These are phyloP conservation scores for Ascoidea rubescens DNA, from an alignment of 805 yeast species.

Conservation along the genomic window DNA sequence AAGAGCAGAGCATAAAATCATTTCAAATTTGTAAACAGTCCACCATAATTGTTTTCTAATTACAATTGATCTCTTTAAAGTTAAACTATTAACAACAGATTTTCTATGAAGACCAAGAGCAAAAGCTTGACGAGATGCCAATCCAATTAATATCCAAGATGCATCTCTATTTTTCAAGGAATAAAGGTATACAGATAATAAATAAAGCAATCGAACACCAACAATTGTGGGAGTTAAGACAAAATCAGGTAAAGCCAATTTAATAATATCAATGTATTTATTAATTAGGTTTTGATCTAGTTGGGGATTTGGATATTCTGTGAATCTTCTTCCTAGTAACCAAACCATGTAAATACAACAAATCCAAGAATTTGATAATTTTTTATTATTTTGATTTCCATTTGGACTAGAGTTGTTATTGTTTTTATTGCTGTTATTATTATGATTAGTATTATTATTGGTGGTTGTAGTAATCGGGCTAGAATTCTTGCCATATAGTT, in stretches of 20 bases:
- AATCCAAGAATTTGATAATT: conserved; percentile 14
- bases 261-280: conserved; percentile 26
- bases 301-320: conserved; percentile 16
- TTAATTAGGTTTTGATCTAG: conserved; percentile 17
- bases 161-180: conserved; percentile 31
- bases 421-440: not conserved
- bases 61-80: conserved; percentile 22
- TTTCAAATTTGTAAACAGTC: conserved; percentile 29
- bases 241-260: conserved; percentile 28
- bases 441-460: too few species aligned
- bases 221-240: conserved; percentile 28
- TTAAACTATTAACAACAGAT: conserved; percentile 23
- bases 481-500: too few species aligned
- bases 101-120: conserved; percentile 31
- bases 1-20: conserved; percentile 26
- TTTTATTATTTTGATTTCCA: not conserved
- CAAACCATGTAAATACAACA: conserved; percentile 35
- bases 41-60: conserved; percentile 20
- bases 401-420: too few species aligned
- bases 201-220: conserved; percentile 28
- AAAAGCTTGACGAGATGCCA: conserved; percentile 32
- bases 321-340: conserved; percentile 25
- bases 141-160: conserved; percentile 31
- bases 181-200: conserved; percentile 29
- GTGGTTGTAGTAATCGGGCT: not conserved